Base-by-base conservation (phyloP, 208 protist species). In the Blechomonas ayalai region DNA sequence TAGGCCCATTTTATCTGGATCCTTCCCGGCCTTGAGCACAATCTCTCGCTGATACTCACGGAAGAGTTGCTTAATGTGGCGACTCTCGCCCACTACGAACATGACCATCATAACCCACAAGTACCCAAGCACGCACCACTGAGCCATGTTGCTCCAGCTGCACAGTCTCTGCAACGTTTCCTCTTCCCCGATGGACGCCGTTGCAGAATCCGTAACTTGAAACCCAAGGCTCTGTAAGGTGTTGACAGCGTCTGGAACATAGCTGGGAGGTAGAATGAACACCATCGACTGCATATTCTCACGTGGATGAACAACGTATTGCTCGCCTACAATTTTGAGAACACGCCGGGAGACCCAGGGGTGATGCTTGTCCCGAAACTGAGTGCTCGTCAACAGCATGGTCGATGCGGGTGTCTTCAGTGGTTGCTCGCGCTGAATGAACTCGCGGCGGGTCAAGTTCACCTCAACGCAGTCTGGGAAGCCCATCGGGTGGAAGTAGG, bases 401-500 rank as follows among this genome's bases (percentile, higher is more conserved):
- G 66, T 59, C 34, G 56, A 45, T 43, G 66, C 80, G 8, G 73
- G 77, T 5, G 75, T 81, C 50, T 84, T 83, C 49, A 91, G 69
- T 18, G 77, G 82, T 69, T 77, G 70, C 57, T 87, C 78, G 33
- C 80, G 70, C 48, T 77, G 71, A 32, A 85, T 63, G 48, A 91
- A 87, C 24, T 46, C 52, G 15, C 82, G 77, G 16, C 82, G 71
- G 23, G 74, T 84, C 33, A 91, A 48, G 42, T 87, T 73, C 16
- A 91, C 65, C 22, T 84, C 82, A 7, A 91, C 52, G 42, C 78
- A 82, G 44, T 91, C 82, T 3, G 82, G 82, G 37, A 91, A 78
- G 2, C 74, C 72, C 74, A 85, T 86, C 6, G 78, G 78, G 41
- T 86, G 73, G 51, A 91, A 91, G 63, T 91, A 91, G 7, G 70